phyloP scores from a whole-genome alignment of 805 yeast genomes.

The Myxozyma kluyveri region DNA sequence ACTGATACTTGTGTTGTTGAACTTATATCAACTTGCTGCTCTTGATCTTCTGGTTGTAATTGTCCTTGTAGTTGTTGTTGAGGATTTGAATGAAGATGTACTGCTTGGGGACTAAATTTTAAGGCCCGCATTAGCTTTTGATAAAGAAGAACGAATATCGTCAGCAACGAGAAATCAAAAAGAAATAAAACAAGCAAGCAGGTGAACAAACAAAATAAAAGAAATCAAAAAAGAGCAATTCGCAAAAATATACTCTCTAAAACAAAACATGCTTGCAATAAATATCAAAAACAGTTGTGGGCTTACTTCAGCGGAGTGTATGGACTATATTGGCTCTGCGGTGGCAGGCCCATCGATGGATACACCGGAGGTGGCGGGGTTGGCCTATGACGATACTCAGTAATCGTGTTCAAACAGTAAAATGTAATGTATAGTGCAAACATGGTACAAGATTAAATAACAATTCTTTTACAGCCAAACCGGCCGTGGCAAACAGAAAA shows the following conservation, averaged over 20 bases:
- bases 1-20: too few relatives aligned
- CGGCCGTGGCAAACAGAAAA: conserved; percentile 8
- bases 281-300: not conserved
- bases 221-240: too few relatives aligned
- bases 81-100: conserved; percentile 20
- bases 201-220: too few relatives aligned
- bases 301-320: conserved; percentile 37
- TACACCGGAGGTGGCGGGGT: conserved; percentile 39
- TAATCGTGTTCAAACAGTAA: conserved; percentile 9
- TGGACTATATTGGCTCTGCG: conserved; percentile 39
- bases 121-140: not conserved
- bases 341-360: conserved; percentile 38
- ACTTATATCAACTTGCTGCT: too few relatives aligned
- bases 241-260: too few relatives aligned
- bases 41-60: too few relatives aligned
- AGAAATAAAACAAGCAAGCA: too few relatives aligned
- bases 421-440: not conserved
- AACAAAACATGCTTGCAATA: not conserved
- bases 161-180: too few relatives aligned
- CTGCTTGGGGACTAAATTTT: conserved; percentile 27
- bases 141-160: too few relatives aligned
- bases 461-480: conserved; percentile 7
- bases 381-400: conserved; percentile 32
- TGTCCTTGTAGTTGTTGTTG: conserved; percentile 22
- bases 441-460: conserved; percentile 18